Conservation (phyloP, 495 filamentous ascomycete species). For the Hyaloscypha bicolor region DNA sequence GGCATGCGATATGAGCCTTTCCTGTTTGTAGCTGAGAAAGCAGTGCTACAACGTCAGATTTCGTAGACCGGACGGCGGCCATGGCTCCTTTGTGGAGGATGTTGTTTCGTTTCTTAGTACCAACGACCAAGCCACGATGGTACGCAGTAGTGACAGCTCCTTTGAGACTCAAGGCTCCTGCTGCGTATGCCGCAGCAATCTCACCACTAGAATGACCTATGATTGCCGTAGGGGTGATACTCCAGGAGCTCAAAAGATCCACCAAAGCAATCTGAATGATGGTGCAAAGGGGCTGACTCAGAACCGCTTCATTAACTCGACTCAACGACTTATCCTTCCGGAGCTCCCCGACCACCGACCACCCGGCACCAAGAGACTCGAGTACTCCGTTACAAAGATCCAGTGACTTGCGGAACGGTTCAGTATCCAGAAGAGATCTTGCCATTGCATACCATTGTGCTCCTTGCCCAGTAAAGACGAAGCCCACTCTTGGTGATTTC, state of each 20-base stretch:
- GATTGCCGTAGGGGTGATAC: constrained; percentile 26
- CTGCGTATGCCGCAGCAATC: constrained; percentile 59
- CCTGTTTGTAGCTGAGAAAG: constrained; percentile 30
- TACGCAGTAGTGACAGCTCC: constrained; percentile 56
- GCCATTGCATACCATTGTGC: constrained; percentile 63
- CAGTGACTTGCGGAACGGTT: constrained; percentile 41
- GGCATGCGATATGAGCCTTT: constrained; percentile 44
- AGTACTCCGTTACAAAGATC: constrained; percentile 42
- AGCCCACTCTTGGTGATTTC: constrained; percentile 25
- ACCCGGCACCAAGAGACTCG: constrained; percentile 13
- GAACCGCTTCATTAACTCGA: constrained; percentile 46
- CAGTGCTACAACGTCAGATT: constrained; percentile 44
- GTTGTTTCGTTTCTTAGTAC: constrained; percentile 7
- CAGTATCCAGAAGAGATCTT: constrained; percentile 44
- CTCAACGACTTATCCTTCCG: constrained; percentile 34
- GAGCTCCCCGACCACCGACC: constrained; percentile 31
- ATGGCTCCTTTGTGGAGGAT: constrained; percentile 43
- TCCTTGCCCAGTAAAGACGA: constrained; percentile 34
- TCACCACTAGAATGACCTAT: constrained; percentile 70
- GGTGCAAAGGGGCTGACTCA: constrained; percentile 56
- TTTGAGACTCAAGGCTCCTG: constrained; percentile 37
- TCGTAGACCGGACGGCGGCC: constrained; percentile 56
- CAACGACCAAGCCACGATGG: constrained; percentile 39
- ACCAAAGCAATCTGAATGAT: constrained; percentile 58
- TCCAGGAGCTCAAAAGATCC: constrained; percentile 56